These are phyloP conservation scores for Aspergillus awamori DNA, from an alignment of 2,329 filamentous ascomycete species.

Conservation along the genomic window DNA sequence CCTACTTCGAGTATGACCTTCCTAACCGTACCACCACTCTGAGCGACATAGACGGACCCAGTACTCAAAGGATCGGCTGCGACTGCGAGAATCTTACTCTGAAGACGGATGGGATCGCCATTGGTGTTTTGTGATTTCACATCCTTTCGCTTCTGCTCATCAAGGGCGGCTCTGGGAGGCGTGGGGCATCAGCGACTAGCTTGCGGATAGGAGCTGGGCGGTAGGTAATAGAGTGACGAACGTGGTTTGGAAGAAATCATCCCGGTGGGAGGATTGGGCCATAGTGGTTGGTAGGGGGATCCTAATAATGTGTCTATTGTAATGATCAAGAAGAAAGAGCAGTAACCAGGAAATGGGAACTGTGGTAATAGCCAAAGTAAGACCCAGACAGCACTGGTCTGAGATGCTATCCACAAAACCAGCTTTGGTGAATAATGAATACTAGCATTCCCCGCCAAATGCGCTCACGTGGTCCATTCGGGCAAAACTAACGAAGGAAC, in stretches of 20 bases:
- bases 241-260: constrained; percentile 93
- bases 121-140: constrained; percentile 78
- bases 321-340: not conserved
- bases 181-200: constrained; percentile 16
- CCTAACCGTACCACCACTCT: constrained; percentile 80
- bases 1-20: constrained; percentile 75
- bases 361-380: not conserved
- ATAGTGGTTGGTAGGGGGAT: constrained; percentile 38
- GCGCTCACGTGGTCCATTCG: constrained; percentile 1
- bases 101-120: constrained; percentile 77
- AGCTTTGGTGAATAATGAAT: not conserved
- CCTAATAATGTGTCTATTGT: not conserved
- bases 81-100: constrained; percentile 83
- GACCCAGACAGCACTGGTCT: not conserved
- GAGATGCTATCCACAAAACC: not conserved
- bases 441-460: not conserved
- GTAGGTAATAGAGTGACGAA: constrained; percentile 48
- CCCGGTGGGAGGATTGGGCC: constrained; percentile 71
- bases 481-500: constrained; percentile 25
- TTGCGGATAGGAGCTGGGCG: constrained; percentile 8
- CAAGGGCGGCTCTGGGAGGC: constrained; percentile 49
- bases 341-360: not conserved
- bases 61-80: constrained; percentile 66
- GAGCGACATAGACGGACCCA: constrained; percentile 73
- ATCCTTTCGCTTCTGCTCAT: constrained; percentile 63